Conservation (phyloP, 192 early-diverging fungal species). For the Mortierella antarctica region DNA sequence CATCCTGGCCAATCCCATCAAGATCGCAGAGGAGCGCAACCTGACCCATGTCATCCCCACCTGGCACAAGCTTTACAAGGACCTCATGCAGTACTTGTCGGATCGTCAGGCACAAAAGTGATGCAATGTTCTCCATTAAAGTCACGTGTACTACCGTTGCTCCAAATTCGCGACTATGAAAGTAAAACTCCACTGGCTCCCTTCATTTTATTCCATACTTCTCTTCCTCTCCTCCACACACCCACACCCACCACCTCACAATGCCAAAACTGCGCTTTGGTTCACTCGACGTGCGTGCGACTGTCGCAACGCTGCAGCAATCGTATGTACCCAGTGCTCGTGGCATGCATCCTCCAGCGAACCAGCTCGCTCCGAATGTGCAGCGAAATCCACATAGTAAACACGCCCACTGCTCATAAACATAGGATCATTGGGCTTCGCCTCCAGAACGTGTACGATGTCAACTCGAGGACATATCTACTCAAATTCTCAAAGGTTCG, state of each 20-base stretch:
- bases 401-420: not conserved
- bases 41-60: slow-evolving; percentile 47
- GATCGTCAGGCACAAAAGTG: not conserved
- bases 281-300: slow-evolving; percentile 87
- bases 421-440: slow-evolving; percentile 84
- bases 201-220: not conserved
- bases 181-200: not conserved
- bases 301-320: slow-evolving; percentile 77
- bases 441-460: slow-evolving; percentile 96
- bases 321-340: slow-evolving; percentile 51
- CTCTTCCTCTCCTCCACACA: not conserved
- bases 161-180: too few species aligned
- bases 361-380: too few species aligned
- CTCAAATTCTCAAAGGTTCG: slow-evolving; percentile 89
- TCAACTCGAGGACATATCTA: slow-evolving; percentile 88
- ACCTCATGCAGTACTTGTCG: slow-evolving; percentile 35
- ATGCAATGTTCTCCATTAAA: too few species aligned
- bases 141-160: not conserved
- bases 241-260: not conserved
- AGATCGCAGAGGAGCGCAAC: slow-evolving; percentile 43
- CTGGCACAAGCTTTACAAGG: slow-evolving; percentile 39
- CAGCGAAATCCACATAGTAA: not conserved
- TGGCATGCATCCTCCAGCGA: too few species aligned
- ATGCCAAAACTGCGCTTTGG: slow-evolving; percentile 93
- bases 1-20: slow-evolving; percentile 49